Evolutionary conservation across 164 flowering plant genomes (phyloP), one percentile per base, ranked within the genome.

Genomic region (Protea cynaroides): DNA sequence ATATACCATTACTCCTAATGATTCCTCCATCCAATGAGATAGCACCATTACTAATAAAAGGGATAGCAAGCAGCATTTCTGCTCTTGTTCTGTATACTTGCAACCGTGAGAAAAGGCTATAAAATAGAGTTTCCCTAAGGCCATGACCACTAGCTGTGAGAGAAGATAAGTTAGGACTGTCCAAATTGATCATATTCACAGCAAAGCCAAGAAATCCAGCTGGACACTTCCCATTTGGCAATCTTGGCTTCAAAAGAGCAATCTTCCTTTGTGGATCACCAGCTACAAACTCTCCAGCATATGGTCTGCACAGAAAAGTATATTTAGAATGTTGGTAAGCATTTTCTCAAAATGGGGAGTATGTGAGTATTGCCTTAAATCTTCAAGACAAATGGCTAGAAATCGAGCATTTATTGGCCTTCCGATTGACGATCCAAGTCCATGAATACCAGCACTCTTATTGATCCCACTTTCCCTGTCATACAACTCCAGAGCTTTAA

Each of bases 11-110:
- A 58, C 71, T 58, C 73, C 64, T 88, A 21, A 90, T 78, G 61
- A 93, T 83, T 25, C 96, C 96, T 22, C 98, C 98, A 79, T 93
- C 98, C 46, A 93, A 79, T 51, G 98, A 90, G 19, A 93, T 29
- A 22, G 98, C 98, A 43, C 98, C 97, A 66, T 84, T 84, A 61
- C 69, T 80, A 64, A 87, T 79, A 50, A 71, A 93, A 24, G 97
- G 86, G 50, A 79, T 81, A 59, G 98, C 96, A 72, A 4, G 67
- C 25, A 76, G 40, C 97, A 93, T 90, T 13, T 87, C 90, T 43
- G 67, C 79, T 61, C 89, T 82, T 11, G 96, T 82, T 65, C 62
- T 76, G 64, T 90, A 93, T 25, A 93, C 91, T 84, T 90, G 97
- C 62, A 87, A 73, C 21, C 77, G 82, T 37, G 83, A 82, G 71